These are phyloP conservation scores for Setaria italica DNA, from an alignment of 202 grass and related monocot species.

Conservation along the genomic window DNA sequence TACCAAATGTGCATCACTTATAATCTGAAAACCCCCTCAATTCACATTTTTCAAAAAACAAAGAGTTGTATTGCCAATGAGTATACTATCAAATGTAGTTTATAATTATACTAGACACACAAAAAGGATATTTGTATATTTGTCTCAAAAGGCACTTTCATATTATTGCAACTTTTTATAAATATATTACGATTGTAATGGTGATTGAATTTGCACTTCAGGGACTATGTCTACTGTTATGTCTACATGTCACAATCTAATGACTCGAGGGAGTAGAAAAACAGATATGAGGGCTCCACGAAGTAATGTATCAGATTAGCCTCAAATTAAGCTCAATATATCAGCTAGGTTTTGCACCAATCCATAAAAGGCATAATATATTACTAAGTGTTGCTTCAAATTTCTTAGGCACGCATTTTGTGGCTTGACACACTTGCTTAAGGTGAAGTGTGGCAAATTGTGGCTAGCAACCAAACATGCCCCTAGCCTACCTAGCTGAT, in stretches of 20 bases:
- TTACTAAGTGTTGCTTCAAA: background rate
- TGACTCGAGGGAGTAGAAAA: background rate
- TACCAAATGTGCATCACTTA: background rate
- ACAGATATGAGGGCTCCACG: background rate
- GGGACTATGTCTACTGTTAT: background rate
- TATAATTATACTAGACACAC: background rate
- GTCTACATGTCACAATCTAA: background rate
- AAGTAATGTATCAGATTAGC: constrained; percentile 23
- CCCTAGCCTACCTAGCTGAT: background rate
- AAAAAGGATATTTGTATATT: background rate
- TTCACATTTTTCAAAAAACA: background rate
- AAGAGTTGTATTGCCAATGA: background rate
- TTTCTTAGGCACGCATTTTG: too few relatives aligned
- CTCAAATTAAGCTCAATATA: background rate
- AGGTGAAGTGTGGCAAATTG: background rate
- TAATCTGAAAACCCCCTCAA: background rate
- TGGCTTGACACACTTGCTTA: too few relatives aligned
- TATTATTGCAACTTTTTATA: background rate
- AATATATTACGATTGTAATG: background rate
- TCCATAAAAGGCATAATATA: background rate
- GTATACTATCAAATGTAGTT: background rate
- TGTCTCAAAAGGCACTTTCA: background rate
- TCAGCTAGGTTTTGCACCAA: constrained; percentile 17
- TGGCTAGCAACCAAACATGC: too few relatives aligned
- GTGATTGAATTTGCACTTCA: background rate